phyloP scores from a whole-genome alignment of 331 rosid genomes.

The Dryas integrifolia region DNA sequence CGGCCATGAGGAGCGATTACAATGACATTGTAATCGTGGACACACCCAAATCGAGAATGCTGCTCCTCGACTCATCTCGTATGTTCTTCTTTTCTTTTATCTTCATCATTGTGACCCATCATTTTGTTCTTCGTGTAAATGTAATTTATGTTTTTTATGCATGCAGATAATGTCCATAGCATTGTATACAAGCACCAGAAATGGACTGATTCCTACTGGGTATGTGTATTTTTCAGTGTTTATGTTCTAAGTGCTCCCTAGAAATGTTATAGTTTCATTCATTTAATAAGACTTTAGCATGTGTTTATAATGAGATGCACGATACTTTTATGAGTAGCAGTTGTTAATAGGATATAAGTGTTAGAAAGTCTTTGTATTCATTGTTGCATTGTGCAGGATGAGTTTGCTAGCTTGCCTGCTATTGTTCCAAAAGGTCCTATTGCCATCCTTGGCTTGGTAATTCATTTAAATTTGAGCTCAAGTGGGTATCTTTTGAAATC shows the following conservation, averaged over 20 bases:
- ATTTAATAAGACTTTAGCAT: neutral
- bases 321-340: too few species aligned
- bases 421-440: conserved; percentile 88
- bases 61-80: conserved; percentile 82
- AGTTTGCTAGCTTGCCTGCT: conserved; percentile 87
- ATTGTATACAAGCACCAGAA: conserved; percentile 65
- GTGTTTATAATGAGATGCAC: neutral
- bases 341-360: neutral
- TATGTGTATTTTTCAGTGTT: conserved; percentile 27
- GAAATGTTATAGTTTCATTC: neutral
- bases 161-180: conserved; percentile 81
- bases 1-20: conserved; percentile 48
- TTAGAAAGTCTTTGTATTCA: neutral
- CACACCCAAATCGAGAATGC: conserved; percentile 57
- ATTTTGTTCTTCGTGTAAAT: neutral
- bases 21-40: conserved; percentile 74
- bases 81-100: conserved; percentile 1
- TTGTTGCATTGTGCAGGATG: conserved; percentile 62
- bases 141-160: neutral
- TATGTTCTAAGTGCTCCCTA: neutral
- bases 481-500: conserved; percentile 13
- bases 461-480: conserved; percentile 30
- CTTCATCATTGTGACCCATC: neutral
- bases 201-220: conserved; percentile 91
- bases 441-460: conserved; percentile 91